phyloP scores from a whole-genome alignment of 2,329 filamentous ascomycete genomes.

The Sphaerulina populicola region DNA sequence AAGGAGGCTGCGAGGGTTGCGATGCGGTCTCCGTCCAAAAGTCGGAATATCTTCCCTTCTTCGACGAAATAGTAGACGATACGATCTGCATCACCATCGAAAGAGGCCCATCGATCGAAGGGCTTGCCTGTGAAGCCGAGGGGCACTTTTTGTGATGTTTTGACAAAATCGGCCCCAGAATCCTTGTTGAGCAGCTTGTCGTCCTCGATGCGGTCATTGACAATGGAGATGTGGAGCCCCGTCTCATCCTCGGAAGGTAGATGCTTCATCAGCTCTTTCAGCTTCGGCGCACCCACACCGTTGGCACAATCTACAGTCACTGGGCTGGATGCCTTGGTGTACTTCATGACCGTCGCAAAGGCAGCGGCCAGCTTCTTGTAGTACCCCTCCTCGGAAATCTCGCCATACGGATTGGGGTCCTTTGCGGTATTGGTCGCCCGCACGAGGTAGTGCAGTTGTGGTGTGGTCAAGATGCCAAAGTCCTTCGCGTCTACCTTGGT shows the following conservation, averaged over 20 bases:
- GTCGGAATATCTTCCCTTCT: constrained; percentile 71
- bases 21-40: constrained; percentile 94
- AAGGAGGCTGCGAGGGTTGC: constrained; percentile 89
- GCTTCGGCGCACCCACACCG: constrained; percentile 86
- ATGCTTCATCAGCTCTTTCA: constrained; percentile 76
- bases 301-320: constrained; percentile 93
- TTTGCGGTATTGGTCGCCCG: constrained; percentile 89
- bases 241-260: constrained; percentile 56
- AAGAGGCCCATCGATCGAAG: constrained; percentile 74
- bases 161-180: constrained; percentile 95
- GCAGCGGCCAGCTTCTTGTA: constrained; percentile 84
- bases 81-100: constrained; percentile 92
- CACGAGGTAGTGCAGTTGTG: constrained; percentile 95
- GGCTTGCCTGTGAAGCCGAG: constrained; percentile 68
- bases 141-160: constrained; percentile 88
- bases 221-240: constrained; percentile 69
- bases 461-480: constrained; percentile 86
- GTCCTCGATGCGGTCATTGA: constrained; percentile 88
- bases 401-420: constrained; percentile 78
- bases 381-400: constrained; percentile 83
- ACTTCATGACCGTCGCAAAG: constrained; percentile 73
- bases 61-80: constrained; percentile 93
- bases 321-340: constrained; percentile 62
- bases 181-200: constrained; percentile 80
- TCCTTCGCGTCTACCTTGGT: constrained; percentile 68